A percentile compares a stretch with the other conserved stretches of the same genome.
Conservation (phyloP, 2,329 filamentous ascomycete species). For the Sporothrix luriei region DNA sequence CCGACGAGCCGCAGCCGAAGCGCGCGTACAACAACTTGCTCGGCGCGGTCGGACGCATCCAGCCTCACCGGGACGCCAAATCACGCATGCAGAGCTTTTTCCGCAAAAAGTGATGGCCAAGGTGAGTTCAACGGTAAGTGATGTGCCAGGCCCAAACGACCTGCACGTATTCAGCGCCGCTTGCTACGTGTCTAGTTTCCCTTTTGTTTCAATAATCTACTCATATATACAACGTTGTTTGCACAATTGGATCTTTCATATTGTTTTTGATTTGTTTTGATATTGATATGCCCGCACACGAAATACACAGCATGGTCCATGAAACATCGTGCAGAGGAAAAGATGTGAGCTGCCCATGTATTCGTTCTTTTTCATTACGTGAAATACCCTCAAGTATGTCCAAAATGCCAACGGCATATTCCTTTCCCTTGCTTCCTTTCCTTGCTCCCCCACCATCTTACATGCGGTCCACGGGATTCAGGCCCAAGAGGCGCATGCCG, state of each 20-base stretch:
- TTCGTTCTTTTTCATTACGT: background rate
- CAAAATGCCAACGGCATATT: background rate
- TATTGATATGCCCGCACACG: background rate
- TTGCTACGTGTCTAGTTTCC: background rate
- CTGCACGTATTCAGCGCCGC: background rate
- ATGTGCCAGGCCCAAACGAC: background rate
- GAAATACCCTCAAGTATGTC: background rate
- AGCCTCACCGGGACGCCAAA: background rate
- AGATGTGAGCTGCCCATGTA: background rate
- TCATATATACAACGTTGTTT: background rate
- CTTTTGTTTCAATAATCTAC: background rate
- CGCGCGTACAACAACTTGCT: slow-evolving; percentile 4
- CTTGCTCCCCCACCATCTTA: slow-evolving; percentile 12
- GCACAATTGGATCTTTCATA: background rate
- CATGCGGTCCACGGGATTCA: slow-evolving; percentile 71
- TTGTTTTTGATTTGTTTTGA: slow-evolving; percentile 23
- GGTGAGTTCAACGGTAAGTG: background rate
- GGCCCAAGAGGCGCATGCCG: slow-evolving; percentile 78
- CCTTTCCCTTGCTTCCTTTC: background rate
- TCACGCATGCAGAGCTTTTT: background rate
- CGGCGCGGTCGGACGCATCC: background rate
- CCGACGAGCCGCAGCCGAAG: slow-evolving; percentile 19
- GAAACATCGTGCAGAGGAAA: background rate
- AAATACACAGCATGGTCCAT: background rate
- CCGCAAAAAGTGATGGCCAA: background rate